Evolutionary conservation across 225 moss, liverwort and hornwort species (phyloP).

Genomic region (Marchantia polymorpha): DNA sequence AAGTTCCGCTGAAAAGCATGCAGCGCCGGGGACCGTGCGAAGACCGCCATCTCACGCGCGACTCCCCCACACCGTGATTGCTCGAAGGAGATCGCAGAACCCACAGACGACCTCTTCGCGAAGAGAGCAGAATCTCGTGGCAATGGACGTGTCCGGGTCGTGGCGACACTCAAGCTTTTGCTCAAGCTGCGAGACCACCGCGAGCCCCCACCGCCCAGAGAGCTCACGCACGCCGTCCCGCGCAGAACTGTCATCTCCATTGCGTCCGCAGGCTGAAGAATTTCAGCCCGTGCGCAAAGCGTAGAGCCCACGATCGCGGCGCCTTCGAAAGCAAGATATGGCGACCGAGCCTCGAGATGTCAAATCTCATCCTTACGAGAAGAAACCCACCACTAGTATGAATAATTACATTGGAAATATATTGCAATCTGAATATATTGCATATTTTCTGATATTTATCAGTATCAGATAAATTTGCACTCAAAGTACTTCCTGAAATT

Average conservation of each 20-base stretch:
- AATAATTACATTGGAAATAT: no score
- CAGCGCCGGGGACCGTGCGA: background rate
- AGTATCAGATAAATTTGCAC: no score
- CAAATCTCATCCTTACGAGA: no score
- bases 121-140: background rate
- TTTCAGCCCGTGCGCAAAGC: background rate
- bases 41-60: background rate
- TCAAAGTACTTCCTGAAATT: no score
- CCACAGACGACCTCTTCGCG: background rate
- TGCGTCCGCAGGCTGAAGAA: background rate
- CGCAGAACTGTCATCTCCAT: conserved; percentile 1
- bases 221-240: background rate
- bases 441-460: no score
- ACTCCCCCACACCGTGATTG: background rate
- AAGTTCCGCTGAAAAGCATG: background rate
- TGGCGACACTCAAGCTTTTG: background rate
- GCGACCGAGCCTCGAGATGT: no score
- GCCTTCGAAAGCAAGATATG: no score
- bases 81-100: background rate
- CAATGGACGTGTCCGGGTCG: background rate
- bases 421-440: no score
- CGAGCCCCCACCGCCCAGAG: background rate
- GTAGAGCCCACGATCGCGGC: background rate
- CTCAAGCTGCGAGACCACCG: background rate
- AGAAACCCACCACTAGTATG: no score